Conservation (phyloP, 371 early-diverging fungal species). For the Mucor saturninus region DNA sequence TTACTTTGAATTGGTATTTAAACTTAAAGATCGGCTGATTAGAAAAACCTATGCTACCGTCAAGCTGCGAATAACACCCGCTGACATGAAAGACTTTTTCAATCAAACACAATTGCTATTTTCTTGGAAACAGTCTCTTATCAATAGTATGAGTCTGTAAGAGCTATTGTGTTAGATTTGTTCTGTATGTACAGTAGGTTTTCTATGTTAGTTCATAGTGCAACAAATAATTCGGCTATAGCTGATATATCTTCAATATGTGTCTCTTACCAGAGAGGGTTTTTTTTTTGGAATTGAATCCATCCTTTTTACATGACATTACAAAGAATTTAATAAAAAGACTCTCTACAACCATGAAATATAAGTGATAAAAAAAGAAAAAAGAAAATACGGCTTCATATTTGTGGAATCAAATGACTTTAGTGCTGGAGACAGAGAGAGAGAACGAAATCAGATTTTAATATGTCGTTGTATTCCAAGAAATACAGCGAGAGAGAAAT, state of each 20-base stretch:
- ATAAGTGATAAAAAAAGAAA: conserved; percentile 5
- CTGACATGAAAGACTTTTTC: conserved; percentile 12
- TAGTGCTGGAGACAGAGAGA: conserved; percentile 3
- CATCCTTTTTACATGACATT: too few species aligned
- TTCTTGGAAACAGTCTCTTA: conserved; percentile 15
- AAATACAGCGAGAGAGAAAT: conserved; percentile 6
- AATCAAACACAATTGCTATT: conserved; percentile 15
- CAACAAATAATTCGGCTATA: conserved; percentile 12
- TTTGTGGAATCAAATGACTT: conserved; percentile 1
- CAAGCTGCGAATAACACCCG: conserved; percentile 10
- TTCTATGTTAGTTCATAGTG: conserved; percentile 9
- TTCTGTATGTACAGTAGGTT: conserved; percentile 9
- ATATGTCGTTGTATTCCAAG: conserved; percentile 1
- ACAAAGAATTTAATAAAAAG: neutral
- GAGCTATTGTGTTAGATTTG: conserved; percentile 12
- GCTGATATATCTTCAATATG: conserved; percentile 7
- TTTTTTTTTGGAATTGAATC: too few species aligned
- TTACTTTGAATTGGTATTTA: conserved; percentile 18
- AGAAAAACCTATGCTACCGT: conserved; percentile 11
- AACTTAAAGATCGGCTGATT: conserved; percentile 12
- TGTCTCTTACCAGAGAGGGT: conserved; percentile 2
- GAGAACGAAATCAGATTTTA: neutral
- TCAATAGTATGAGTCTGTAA: conserved; percentile 15
- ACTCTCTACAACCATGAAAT: neutral
- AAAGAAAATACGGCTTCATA: conserved; percentile 6